These are phyloP conservation scores for Sporothrix pallida DNA, from an alignment of 2,329 filamentous ascomycete species.

Conservation along the genomic window DNA sequence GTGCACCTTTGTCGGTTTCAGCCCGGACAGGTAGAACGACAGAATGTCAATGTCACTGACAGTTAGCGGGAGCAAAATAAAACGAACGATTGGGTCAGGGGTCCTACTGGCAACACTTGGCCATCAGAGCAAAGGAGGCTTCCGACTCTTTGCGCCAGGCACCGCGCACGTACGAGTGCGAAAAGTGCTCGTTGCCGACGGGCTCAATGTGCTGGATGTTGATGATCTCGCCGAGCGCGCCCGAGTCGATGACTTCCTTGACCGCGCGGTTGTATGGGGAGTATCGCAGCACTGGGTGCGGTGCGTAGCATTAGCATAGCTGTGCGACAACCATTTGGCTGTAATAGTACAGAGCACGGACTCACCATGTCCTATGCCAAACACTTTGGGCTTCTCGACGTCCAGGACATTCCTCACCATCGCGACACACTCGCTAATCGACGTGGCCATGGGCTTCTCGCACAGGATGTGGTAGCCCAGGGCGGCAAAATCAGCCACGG, in stretches of 20 bases:
- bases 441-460: slow-evolving; percentile 22
- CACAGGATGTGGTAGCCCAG: slow-evolving; percentile 21
- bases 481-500: background rate
- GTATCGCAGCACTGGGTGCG: background rate
- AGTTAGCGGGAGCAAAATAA: background rate
- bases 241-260: slow-evolving; percentile 12
- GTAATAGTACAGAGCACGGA: background rate
- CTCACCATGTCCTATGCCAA: slow-evolving; percentile 17
- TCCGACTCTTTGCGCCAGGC: slow-evolving; percentile 2
- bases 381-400: slow-evolving; percentile 5
- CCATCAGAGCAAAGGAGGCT: slow-evolving; percentile 15
- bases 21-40: slow-evolving; percentile 19
- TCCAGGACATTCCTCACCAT: background rate
- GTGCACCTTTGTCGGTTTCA: background rate
- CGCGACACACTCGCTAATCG: slow-evolving; percentile 13
- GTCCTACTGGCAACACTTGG: slow-evolving; percentile 21
- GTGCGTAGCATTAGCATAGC: background rate
- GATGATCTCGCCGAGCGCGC: slow-evolving; percentile 22
- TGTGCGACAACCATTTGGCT: background rate
- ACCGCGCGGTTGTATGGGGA: slow-evolving; percentile 19
- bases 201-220: slow-evolving; percentile 27
- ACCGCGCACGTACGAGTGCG: slow-evolving; percentile 19
- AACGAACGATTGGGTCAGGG: accelerated
- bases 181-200: slow-evolving; percentile 25
- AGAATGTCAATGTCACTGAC: slow-evolving; percentile 18